A percentile compares a stretch with the other conserved stretches of the same genome.
Evolutionary conservation across 345 rosid genomes (phyloP).

Genomic region (Zanthoxylum bungeanum): DNA sequence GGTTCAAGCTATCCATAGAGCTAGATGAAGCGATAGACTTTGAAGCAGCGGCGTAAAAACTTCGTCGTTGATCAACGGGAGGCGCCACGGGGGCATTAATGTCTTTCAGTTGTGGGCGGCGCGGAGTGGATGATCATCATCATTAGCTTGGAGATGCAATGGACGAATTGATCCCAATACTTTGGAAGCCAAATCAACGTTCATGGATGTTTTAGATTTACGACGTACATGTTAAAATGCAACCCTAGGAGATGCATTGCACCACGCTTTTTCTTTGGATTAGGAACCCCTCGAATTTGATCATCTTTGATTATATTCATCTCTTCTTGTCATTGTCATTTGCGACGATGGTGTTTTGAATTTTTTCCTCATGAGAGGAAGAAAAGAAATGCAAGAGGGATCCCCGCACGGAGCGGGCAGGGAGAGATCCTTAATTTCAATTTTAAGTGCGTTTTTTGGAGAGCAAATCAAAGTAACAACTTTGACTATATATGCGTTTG

Average conservation of each 20-base stretch:
- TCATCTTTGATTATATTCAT: not conserved
- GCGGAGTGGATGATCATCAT: too few relatives aligned
- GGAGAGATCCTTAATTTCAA: not conserved
- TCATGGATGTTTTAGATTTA: conserved; percentile 29
- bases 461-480: not conserved
- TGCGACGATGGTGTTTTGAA: not conserved
- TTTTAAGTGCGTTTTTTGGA: too few relatives aligned
- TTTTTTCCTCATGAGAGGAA: conserved; percentile 16
- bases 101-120: not conserved
- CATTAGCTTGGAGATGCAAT: conserved; percentile 32
- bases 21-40: conserved; percentile 7
- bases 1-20: conserved; percentile 24
- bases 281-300: not conserved
- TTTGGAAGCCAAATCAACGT: conserved; percentile 14
- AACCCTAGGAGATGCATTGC: conserved; percentile 36
- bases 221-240: conserved; percentile 40
- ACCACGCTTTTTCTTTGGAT: conserved; percentile 33
- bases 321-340: conserved; percentile 1
- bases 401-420: conserved; percentile 20
- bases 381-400: not conserved
- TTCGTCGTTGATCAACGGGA: conserved; percentile 25
- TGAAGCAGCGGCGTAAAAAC: conserved; percentile 18
- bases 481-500: not conserved
- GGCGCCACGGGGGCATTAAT: not conserved
- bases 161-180: conserved; percentile 51